Conservation (phyloP, 2,329 filamentous ascomycete genomes). For the Hypoxylon sp. region DNA sequence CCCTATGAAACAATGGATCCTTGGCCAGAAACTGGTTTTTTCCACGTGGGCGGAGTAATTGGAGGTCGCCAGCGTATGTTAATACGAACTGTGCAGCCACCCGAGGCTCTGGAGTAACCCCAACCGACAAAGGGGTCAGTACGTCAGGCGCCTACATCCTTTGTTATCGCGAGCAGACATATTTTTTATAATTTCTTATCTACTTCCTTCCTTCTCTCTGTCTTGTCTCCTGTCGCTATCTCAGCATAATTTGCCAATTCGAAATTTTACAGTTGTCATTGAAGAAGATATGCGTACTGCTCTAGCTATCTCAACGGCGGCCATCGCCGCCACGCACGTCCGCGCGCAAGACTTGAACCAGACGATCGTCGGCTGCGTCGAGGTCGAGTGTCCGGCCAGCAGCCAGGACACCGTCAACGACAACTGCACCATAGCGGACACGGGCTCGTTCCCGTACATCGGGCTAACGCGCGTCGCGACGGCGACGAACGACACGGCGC, state of each 20-base stretch:
- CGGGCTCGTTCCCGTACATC: conserved; percentile 38
- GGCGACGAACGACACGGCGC: conserved; percentile 19
- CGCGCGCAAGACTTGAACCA: conserved; percentile 39
- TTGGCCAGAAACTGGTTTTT: background rate
- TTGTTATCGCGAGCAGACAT: background rate
- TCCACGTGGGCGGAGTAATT: background rate
- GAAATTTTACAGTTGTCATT: background rate
- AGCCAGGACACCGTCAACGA: conserved; percentile 30
- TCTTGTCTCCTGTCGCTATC: background rate
- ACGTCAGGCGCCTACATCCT: background rate
- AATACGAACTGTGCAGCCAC: background rate
- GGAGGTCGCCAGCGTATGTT: background rate
- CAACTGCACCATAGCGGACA: conserved; percentile 43
- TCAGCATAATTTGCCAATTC: background rate
- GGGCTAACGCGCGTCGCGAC: conserved; percentile 35
- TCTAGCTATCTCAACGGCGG: conserved; percentile 11
- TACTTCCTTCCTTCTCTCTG: background rate
- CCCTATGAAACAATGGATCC: background rate
- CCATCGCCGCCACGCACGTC: conserved; percentile 17
- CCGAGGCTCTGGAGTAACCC: background rate
- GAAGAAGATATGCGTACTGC: conserved; percentile 13
- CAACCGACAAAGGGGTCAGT: background rate
- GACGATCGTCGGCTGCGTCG: conserved; percentile 46
- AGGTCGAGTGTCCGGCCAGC: conserved; percentile 41
- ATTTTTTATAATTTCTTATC: background rate